Percentiles rank a stretch among this genome's conserved stretches.
phyloP scores from a whole-genome alignment of 1,284 basidiomycete species.

The Boletus smithii region DNA sequence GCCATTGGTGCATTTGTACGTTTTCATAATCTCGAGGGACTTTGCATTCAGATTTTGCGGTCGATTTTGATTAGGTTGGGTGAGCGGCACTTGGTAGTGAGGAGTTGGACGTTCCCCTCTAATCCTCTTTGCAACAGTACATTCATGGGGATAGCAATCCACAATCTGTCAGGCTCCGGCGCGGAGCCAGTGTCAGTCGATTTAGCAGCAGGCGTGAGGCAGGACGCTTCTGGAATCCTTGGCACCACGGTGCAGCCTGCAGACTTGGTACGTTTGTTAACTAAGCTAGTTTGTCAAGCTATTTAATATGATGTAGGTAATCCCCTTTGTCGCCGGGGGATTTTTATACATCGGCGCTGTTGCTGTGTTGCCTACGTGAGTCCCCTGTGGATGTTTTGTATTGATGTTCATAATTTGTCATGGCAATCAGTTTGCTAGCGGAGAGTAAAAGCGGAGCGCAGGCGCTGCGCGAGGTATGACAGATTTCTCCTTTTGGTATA shows the following conservation, averaged over 20 bases:
- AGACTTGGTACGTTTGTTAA: conserved; percentile 63
- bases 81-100: conserved; percentile 31
- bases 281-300: conserved; percentile 11
- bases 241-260: conserved; percentile 75
- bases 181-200: conserved; percentile 45
- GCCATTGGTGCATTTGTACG: conserved; percentile 83
- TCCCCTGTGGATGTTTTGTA: conserved; percentile 20
- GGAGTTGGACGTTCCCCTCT: conserved; percentile 2
- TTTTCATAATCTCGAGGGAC: conserved; percentile 10
- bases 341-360: conserved; percentile 91
- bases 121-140: conserved; percentile 48
- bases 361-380: conserved; percentile 83
- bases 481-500: conserved; percentile 9
- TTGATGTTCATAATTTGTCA: conserved; percentile 11
- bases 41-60: conserved; percentile 6
- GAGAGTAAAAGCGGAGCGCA: conserved; percentile 85
- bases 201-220: conserved; percentile 67
- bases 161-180: conserved; percentile 57
- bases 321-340: conserved; percentile 89
- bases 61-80: conserved; percentile 48
- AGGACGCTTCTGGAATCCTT: conserved; percentile 69
- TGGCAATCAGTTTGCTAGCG: conserved; percentile 59
- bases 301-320: conserved; percentile 53
- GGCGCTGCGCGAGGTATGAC: conserved; percentile 76
- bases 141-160: conserved; percentile 86